Base-by-base conservation (phyloP, 2,329 filamentous ascomycete genomes). In the Pseudocercospora cruenta region DNA sequence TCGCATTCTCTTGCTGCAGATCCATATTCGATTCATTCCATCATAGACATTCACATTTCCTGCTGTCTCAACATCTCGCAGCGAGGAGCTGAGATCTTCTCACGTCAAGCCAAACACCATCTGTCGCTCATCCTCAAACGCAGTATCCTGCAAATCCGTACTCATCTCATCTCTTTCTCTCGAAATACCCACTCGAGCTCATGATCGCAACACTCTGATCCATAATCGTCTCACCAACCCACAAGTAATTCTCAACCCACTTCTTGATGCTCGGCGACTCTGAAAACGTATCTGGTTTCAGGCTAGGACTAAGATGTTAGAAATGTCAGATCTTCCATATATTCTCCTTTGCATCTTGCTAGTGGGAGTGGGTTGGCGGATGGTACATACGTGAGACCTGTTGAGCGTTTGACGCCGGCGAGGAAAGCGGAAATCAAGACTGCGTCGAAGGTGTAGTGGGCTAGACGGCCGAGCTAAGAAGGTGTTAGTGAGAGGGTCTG, bases 211-310 rank as follows among this genome's bases (percentile, higher is more conserved):
- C 93, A 31, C 93, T 96, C 83, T 96, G 91, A 80, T 99, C 95
- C 93, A 99, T 96, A 70, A 97, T 91, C 88, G 93, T 97, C 83
- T 99, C 95, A 74, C 95, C 95, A 19, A 97, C 90, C 69, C 93
- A 93, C 51, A 98, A 88, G 80, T 98, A 98, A 78, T 91, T 94
- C 76, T 94, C 91, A 72, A 98, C 88, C 93, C 94, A 98, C 60
- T 89, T 90, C 78, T 91, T 90, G 72, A 95, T 81, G 69, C 94
- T 90, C 78, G 92, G 91, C 80, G 89, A 94, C 65, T 96, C 92
- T 78, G 90, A 87, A 76, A 97, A 86, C 73, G 90, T 89, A 71
- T 97, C 93, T 75, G 91, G 90, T 83, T 93, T 92, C 82, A 99
- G 86, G 85, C 95, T 97, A 81, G 87, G 85, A 78, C 86, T 89